Conservation (phyloP, 192 early-diverging fungal genomes). For the Podila epicladia region DNA sequence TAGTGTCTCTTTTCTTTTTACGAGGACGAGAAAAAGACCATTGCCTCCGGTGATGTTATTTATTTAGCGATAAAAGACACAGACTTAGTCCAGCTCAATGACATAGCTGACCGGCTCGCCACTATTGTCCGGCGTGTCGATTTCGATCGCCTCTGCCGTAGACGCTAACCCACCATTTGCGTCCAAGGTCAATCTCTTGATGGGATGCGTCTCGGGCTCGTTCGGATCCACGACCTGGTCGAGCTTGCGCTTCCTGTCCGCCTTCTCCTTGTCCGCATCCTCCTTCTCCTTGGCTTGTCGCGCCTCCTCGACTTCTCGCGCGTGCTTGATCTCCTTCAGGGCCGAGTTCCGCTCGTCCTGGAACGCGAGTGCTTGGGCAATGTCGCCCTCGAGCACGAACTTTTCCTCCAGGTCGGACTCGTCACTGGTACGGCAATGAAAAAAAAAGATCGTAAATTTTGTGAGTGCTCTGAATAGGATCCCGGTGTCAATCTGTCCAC, state of each 20-base stretch:
- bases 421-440: neutral
- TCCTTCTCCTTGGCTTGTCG: neutral
- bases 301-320: neutral
- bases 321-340: neutral
- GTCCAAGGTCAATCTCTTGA: neutral
- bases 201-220: neutral
- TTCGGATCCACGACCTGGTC: neutral
- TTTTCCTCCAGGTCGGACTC: neutral
- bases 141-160: neutral
- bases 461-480: too few relatives aligned
- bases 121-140: neutral
- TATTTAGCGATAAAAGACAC: neutral
- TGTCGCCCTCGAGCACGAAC: neutral
- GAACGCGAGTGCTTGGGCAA: neutral
- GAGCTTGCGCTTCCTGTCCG: slow-evolving; percentile 2
- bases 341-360: neutral
- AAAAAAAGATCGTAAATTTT: too few relatives aligned
- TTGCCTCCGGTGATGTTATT: too few relatives aligned
- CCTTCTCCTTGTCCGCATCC: neutral
- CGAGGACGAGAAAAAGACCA: too few relatives aligned
- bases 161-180: neutral
- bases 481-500: too few relatives aligned
- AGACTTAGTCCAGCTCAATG: neutral
- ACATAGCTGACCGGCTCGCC: neutral
- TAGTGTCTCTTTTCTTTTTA: too few relatives aligned